Base-by-base conservation (phyloP, 2,329 filamentous ascomycete genomes). In the Monosporascus sp. region DNA sequence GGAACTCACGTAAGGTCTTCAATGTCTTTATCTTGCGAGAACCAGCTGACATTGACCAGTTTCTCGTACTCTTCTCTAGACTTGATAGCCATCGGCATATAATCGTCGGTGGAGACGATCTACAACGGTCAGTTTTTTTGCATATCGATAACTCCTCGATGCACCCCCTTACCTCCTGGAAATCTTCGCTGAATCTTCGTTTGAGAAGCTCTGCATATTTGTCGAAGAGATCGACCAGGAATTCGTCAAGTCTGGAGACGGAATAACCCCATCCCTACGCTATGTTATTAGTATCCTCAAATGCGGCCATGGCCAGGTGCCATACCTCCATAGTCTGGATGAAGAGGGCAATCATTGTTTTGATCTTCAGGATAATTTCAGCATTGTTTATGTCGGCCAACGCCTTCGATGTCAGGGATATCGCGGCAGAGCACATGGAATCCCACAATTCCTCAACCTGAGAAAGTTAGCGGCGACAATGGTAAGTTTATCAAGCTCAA, bases 71-170 rank as follows among this genome's bases (percentile, higher is more conserved):
- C 92, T 62, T 96, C 92, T 17, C 80, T 72, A 20, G 88, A 91
- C 63, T 91, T 90, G 68, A 97, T 96, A 2, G 90, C 89, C 94
- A 99, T 97, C 2, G 94, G 95, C 93, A 99, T 99, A 71, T 99
- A 99, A 70, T 99, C 94, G 68, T 99, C 94, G 1, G 90, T 97
- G n/a, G 89, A 85, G 17, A 86, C 83, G 62, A 86, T 86, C 80
- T 84, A 9, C 25, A n/a, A 49, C 27, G 27, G 51, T 66, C 38
- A 62, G 52, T 39, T 47, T 37, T 51, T n/a, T 48, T 51, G 24
- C 9, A 46, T 15, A 14, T 3, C 22, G n/a, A 49, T 5, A 38
- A 22, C 15, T 37, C 14, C n/a, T 24, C 20, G 20, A 50, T 20
- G 5, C 15, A 17, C 51, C 15, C 6, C 58, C 65, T 54, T 66